A percentile compares a stretch with the other conserved stretches of the same genome.
These are phyloP conservation scores for Amoeboaphelidium protococcarum DNA, from an alignment of 371 early-diverging fungal species.

Conservation along the genomic window DNA sequence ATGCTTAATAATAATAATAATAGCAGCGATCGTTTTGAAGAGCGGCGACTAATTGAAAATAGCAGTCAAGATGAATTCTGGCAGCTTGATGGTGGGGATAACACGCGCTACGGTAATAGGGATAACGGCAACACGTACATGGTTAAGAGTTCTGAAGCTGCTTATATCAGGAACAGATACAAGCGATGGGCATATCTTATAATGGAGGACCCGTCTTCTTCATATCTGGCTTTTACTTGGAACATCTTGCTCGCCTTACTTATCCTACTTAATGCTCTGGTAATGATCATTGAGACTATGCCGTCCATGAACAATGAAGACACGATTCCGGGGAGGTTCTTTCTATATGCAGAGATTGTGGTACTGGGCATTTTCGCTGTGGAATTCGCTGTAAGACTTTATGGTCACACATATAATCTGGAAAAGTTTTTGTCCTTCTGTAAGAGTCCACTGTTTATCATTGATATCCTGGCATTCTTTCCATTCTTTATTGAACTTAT, in stretches of 20 bases:
- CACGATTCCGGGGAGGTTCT: slow-evolving; percentile 26
- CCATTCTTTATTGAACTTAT: slow-evolving; percentile 51
- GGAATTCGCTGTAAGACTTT: slow-evolving; percentile 36
- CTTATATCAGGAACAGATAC: slow-evolving; percentile 14
- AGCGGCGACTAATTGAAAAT: too few species aligned
- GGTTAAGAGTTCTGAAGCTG: too few species aligned
- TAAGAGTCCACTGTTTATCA: slow-evolving; percentile 29
- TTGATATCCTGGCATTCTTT: slow-evolving; percentile 49
- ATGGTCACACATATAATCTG: slow-evolving; percentile 34
- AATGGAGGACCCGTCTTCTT: slow-evolving; percentile 40
- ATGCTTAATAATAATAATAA: too few species aligned
- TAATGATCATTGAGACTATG: slow-evolving; percentile 57
- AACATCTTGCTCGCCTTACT: slow-evolving; percentile 41
- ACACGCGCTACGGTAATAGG: too few species aligned
- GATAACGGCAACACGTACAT: too few species aligned
- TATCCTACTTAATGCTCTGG: slow-evolving; percentile 45
- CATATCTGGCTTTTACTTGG: slow-evolving; percentile 35
- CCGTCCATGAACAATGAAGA: slow-evolving; percentile 34
- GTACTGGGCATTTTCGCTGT: slow-evolving; percentile 48
- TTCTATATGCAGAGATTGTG: slow-evolving; percentile 34
- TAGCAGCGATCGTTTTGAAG: too few species aligned
- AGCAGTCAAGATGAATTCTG: too few species aligned
- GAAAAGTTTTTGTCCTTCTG: slow-evolving; percentile 16
- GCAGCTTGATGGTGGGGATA: too few species aligned
- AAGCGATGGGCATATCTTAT: slow-evolving; percentile 33